These are phyloP conservation scores for Boletus pseudopeckii DNA, from an alignment of 768 basidiomycete species.

Conservation along the genomic window DNA sequence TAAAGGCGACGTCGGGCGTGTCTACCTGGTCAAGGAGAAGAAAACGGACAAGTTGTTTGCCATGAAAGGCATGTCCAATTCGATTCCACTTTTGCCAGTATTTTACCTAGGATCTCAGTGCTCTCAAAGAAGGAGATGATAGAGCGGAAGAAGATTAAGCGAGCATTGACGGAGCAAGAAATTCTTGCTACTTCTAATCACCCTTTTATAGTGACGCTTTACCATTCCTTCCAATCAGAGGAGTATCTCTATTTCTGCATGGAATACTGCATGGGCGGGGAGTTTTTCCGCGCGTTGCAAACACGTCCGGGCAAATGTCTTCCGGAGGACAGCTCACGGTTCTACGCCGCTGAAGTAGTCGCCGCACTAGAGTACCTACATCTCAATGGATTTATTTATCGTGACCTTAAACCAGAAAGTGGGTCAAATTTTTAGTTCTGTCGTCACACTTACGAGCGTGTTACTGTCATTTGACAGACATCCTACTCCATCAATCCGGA, in stretches of 20 bases:
- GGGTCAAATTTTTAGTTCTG: slow-evolving; percentile 35
- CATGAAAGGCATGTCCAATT: slow-evolving; percentile 84
- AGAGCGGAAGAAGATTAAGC: slow-evolving; percentile 98
- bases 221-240: slow-evolving; percentile 98
- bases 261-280: slow-evolving; percentile 99
- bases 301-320: slow-evolving; percentile 96
- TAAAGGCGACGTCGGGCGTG: slow-evolving; percentile 97
- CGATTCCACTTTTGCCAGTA: neutral
- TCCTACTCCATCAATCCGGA: slow-evolving; percentile 93
- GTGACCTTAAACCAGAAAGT: slow-evolving; percentile 99
- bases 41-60: slow-evolving; percentile 94
- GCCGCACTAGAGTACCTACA: slow-evolving; percentile 98
- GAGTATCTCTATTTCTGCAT: slow-evolving; percentile 98
- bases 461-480: slow-evolving; percentile 55
- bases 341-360: slow-evolving; percentile 98
- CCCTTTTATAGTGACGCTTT: slow-evolving; percentile 98
- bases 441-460: slow-evolving; percentile 1
- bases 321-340: slow-evolving; percentile 90
- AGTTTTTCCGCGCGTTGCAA: slow-evolving; percentile 98
- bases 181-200: slow-evolving; percentile 98
- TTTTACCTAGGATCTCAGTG: slow-evolving; percentile 51
- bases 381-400: slow-evolving; percentile 98
- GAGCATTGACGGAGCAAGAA: slow-evolving; percentile 97
- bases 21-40: slow-evolving; percentile 98
- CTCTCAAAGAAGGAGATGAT: slow-evolving; percentile 99